Conservation (phyloP, 2,329 filamentous ascomycete genomes). For the Fusarium neocosmosporiellum region DNA sequence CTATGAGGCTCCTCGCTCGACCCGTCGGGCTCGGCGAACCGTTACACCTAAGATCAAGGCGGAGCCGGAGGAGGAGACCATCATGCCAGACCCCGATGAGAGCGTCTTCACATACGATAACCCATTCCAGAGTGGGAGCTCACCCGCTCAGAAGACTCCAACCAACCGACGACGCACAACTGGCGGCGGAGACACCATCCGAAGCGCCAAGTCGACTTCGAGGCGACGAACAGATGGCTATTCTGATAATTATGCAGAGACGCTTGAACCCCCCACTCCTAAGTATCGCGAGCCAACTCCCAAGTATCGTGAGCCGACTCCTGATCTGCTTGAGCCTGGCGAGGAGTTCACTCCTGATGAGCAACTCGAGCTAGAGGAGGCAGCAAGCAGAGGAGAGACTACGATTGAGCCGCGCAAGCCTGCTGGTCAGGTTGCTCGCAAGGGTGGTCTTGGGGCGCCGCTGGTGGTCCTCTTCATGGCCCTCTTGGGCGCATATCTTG, state of each 20-base stretch:
- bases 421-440: constrained; percentile 48
- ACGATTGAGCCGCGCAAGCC: constrained; percentile 57
- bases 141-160: constrained; percentile 66
- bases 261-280: constrained; percentile 48
- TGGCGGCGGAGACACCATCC: constrained; percentile 52
- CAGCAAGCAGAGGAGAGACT: constrained; percentile 65
- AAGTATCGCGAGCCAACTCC: constrained; percentile 45
- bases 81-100: constrained; percentile 54
- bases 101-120: constrained; percentile 90
- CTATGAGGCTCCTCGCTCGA: constrained; percentile 53
- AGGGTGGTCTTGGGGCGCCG: constrained; percentile 69
- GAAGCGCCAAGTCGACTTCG: constrained; percentile 56
- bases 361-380: constrained; percentile 81
- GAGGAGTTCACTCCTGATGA: constrained; percentile 97
- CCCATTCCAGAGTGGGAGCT: constrained; percentile 87
- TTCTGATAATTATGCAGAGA: constrained; percentile 45
- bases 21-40: constrained; percentile 63
- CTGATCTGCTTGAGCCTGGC: constrained; percentile 69
- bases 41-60: constrained; percentile 64
- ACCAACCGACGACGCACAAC: constrained; percentile 62
- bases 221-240: constrained; percentile 56
- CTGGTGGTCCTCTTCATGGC: constrained; percentile 78
- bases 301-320: constrained; percentile 45
- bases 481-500: constrained; percentile 76
- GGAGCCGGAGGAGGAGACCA: constrained; percentile 58